Percentiles rank a stretch among this genome's conserved stretches.
phyloP scores from a whole-genome alignment of 495 filamentous ascomycete species.

The Annulohypoxylon stygium region DNA sequence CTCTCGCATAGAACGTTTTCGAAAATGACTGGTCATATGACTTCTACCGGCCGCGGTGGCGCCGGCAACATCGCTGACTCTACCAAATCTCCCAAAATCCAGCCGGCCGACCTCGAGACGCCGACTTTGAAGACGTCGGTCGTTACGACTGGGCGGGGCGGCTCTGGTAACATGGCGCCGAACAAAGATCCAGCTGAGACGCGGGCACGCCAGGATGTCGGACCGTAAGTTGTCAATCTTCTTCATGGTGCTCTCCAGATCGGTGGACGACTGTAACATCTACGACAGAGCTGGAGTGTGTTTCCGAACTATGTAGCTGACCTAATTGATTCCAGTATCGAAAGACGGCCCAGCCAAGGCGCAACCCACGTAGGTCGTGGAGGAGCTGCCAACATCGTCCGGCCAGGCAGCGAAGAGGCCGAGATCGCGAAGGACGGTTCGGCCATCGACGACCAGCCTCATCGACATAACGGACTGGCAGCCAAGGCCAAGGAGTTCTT shows the following conservation, averaged over 20 bases:
- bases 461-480: conserved; percentile 55
- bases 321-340: conserved; percentile 48
- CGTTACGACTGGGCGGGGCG: conserved; percentile 81
- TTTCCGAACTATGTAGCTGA: conserved; percentile 5
- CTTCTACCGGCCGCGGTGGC: conserved; percentile 67
- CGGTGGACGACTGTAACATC: too few relatives aligned
- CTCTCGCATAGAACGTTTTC: background rate
- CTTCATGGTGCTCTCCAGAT: too few relatives aligned
- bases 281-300: background rate
- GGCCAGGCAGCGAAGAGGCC: conserved; percentile 50
- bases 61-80: conserved; percentile 81
- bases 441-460: conserved; percentile 44
- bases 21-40: conserved; percentile 53
- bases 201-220: conserved; percentile 84
- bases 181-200: conserved; percentile 77
- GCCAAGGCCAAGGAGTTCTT: conserved; percentile 69
- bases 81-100: conserved; percentile 60
- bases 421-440: conserved; percentile 51
- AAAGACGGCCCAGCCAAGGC: conserved; percentile 55
- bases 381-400: conserved; percentile 69
- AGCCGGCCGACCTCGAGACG: conserved; percentile 76
- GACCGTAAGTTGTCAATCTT: conserved; percentile 56
- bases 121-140: conserved; percentile 84
- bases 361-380: conserved; percentile 65
- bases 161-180: conserved; percentile 78